phyloP scores from a whole-genome alignment of 805 yeast species.

The Naumovozyma dairenensis region DNA sequence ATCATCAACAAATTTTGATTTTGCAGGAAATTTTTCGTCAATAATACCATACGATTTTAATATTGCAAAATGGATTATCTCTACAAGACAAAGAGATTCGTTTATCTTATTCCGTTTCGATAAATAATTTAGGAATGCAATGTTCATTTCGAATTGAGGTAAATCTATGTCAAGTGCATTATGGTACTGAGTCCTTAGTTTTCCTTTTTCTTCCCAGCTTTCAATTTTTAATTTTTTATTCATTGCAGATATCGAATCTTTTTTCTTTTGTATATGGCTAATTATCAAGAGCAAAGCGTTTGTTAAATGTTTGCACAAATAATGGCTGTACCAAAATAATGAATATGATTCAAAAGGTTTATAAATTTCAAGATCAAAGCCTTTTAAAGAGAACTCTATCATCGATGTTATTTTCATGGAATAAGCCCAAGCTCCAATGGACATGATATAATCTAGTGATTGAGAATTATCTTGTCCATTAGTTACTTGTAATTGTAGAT shows the following conservation, averaged over 20 bases:
- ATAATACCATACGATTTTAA: constrained; percentile 19
- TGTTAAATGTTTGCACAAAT: constrained; percentile 40
- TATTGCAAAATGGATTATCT: constrained; percentile 27
- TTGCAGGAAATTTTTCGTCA: constrained; percentile 17
- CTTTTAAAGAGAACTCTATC: constrained; percentile 62
- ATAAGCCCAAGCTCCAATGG: constrained; percentile 57
- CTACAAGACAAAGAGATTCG: constrained; percentile 27
- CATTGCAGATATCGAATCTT: constrained; percentile 27
- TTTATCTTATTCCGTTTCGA: constrained; percentile 17
- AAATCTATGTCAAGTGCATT: constrained; percentile 26
- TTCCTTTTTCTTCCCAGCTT: constrained; percentile 43
- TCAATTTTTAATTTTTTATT: constrained; percentile 35
- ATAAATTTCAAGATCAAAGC: constrained; percentile 68
- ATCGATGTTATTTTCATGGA: constrained; percentile 57
- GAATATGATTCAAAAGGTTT: constrained; percentile 57
- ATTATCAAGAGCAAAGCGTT: constrained; percentile 32
- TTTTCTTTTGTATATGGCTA: constrained; percentile 27
- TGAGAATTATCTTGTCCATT: constrained; percentile 23
- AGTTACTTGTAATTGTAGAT: constrained; percentile 27
- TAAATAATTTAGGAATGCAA: constrained; percentile 19
- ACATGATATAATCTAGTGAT: constrained; percentile 7
- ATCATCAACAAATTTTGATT: constrained; percentile 21
- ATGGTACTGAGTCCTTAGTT: constrained; percentile 29
- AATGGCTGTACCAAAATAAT: constrained; percentile 59
- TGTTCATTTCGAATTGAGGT: constrained; percentile 29